Base-by-base conservation (phyloP, 441 rosid species). In the Populus tomentosa region DNA sequence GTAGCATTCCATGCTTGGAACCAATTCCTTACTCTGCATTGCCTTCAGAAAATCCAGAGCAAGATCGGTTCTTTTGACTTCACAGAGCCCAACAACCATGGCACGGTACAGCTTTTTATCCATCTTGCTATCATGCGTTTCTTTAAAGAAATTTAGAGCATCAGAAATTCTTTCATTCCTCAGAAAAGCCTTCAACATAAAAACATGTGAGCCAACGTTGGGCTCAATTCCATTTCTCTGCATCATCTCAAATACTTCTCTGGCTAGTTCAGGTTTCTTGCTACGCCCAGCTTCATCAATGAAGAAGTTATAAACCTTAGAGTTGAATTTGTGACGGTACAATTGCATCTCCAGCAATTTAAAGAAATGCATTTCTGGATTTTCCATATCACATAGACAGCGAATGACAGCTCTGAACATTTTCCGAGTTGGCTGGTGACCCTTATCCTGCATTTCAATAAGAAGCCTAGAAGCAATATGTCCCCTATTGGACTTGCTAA, bases 281-380 rank as follows among this genome's bases (percentile, higher is more conserved):
- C 94, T 90, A 80, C 79, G 79, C 75, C 94, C 98, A 71, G 91
- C 95, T 88, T 94, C 99, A 83, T 83, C 84, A 10, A 94, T 89
- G 88, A 91, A 91, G 75, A 76, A 67, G 78, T 90, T 84, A 82
- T 81, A 95, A 63, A 83, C 77, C 30, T 69, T 36, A 77, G 33
- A 10, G 62, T 72, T 73, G 32, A 84, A 80, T 80, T 76, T 82
- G 62, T 46, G 78, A 50, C 23, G 75, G 79, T 90, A 85, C 83
- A 90, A 64, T 80, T 90, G 93, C 86, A 86, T 81, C 71, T 82
- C 84, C 26, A 90, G 86, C 78, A 90, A 81, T 24, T 80, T 84
- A 36, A 86, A 81, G 78, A 88, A 75, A 40, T 70, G 89, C 20
- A 42, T 75, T 67, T 82, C 87, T 13, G 87, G 82, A 81, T 84